Evolutionary conservation across 2,329 filamentous ascomycete species (phyloP), one percentile per base, ranked within the genome.

Genomic region (Aspergillus ibericus): DNA sequence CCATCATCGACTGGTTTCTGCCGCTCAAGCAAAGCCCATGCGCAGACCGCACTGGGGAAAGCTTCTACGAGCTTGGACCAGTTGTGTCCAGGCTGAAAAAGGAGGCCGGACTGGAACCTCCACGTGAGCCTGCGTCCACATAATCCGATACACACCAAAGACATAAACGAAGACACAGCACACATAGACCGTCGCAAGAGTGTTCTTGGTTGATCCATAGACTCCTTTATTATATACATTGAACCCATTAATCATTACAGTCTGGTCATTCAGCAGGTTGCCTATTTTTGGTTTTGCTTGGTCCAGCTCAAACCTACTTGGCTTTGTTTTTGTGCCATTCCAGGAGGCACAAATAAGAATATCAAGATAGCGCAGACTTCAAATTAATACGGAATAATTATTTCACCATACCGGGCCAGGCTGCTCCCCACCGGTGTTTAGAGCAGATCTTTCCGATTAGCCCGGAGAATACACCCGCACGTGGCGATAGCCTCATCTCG

Each of bases 21-120:
- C 93, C 93, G 0, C 72, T 96, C 34, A 85, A 81, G 57, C 82
- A 84, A 59, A 92, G 90, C 4, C 93, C 93, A 0, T 93, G 90
- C 72, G 83, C 83, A 52, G 83, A 84, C 54, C 89, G 93, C 66
- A 85, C 86, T 64, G 80, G 81, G 59, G 81, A 84, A 61, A 88
- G 89, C 67, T 85, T 90, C 58, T 96, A 89, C 70, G 81, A 83
- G 13, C 79, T 90, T 67, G 89, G 89, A 0, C 82, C 82, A 4
- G 78, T 86, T 3, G 80, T 93, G 3, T 75, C 83, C 29, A 71
- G 81, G 27, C 69, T 91, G 56, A 84, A 82, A 65, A 75, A 70
- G 48, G 74, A 79, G 58, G 76, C 74, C n/a, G 78, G 78, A 9
- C 68, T 79, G 18, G 60, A 62, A n/a, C 22, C 42, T 47, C 42